Percentiles rank a stretch among this genome's conserved stretches.
Evolutionary conservation across 2,329 filamentous ascomycete genomes (phyloP).

Genomic region (Pseudogymnoascus verrucosus): DNA sequence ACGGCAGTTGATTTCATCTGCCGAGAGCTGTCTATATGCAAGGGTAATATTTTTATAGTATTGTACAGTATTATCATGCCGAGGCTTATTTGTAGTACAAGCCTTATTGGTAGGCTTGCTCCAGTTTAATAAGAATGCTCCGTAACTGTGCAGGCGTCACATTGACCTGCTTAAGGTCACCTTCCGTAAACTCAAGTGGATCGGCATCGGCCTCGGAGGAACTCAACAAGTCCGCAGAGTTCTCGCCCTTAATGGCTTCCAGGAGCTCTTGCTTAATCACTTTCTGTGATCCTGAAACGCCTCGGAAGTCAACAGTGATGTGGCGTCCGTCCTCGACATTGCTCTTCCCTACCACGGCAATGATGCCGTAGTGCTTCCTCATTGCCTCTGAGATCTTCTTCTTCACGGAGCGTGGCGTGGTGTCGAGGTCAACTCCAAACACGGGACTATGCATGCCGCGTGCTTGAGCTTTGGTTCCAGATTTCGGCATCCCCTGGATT

Average conservation of each 20-base stretch:
- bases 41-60: neutral
- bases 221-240: neutral
- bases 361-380: slow-evolving; percentile 61
- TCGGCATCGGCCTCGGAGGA: neutral
- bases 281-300: slow-evolving; percentile 23
- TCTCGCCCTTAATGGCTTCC: neutral
- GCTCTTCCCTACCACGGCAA: slow-evolving; percentile 63
- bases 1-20: neutral
- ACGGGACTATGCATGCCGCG: slow-evolving; percentile 47
- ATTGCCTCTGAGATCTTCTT: slow-evolving; percentile 69
- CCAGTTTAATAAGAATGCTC: slow-evolving; percentile 13
- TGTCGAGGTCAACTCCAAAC: slow-evolving; percentile 64
- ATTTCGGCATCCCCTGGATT: slow-evolving; percentile 13
- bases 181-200: neutral
- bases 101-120: slow-evolving; percentile 8
- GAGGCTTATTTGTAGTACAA: neutral
- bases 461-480: slow-evolving; percentile 22
- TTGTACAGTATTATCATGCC: slow-evolving; percentile 6
- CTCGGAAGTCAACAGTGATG: slow-evolving; percentile 42
- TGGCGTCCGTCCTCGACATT: slow-evolving; percentile 48
- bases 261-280: slow-evolving; percentile 3
- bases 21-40: neutral
- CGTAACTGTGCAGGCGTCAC: slow-evolving; percentile 15
- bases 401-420: slow-evolving; percentile 50
- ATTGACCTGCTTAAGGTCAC: slow-evolving; percentile 15